These are phyloP conservation scores for Aquanectria penicillioides DNA, from an alignment of 2,329 filamentous ascomycete species.

Conservation along the genomic window DNA sequence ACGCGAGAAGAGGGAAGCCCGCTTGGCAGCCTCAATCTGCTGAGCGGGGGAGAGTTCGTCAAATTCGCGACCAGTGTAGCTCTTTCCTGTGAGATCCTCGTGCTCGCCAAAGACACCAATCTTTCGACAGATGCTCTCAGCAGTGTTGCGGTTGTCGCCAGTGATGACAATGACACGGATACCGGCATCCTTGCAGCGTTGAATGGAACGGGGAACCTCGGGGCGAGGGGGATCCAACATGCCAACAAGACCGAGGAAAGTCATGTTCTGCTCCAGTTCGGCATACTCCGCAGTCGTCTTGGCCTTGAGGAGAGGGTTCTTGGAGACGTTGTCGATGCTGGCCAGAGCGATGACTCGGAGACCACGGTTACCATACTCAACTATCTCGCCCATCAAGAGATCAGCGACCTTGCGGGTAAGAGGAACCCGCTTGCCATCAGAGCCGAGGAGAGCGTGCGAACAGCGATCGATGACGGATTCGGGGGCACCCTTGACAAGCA, in stretches of 20 bases:
- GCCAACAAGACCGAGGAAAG: constrained; percentile 89
- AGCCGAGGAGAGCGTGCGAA: constrained; percentile 80
- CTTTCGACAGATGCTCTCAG: constrained; percentile 96
- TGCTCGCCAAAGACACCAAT: constrained; percentile 89
- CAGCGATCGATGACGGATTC: constrained; percentile 95
- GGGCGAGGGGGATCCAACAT: constrained; percentile 97
- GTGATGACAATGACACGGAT: constrained; percentile 98
- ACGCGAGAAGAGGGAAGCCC: constrained; percentile 91
- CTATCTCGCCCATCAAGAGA: constrained; percentile 80
- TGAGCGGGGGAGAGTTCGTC: constrained; percentile 82
- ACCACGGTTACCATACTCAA: constrained; percentile 90
- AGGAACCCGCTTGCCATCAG: constrained; percentile 79
- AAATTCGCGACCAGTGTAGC: constrained; percentile 94
- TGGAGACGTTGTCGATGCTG: constrained; percentile 78
- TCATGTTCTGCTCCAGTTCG: constrained; percentile 92
- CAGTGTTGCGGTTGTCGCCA: constrained; percentile 96
- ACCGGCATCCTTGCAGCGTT: constrained; percentile 89
- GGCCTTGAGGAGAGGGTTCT: constrained; percentile 77
- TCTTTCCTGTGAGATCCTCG: constrained; percentile 90
- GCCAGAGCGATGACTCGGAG: constrained; percentile 95
- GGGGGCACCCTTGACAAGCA: constrained; percentile 95
- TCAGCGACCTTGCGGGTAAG: constrained; percentile 75
- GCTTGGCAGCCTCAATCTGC: constrained; percentile 85
- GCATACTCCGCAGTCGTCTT: constrained; percentile 86
- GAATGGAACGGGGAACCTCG: constrained; percentile 87